Base-by-base conservation (phyloP, 139 green algal species). In the Coccomyxa sp. region DNA sequence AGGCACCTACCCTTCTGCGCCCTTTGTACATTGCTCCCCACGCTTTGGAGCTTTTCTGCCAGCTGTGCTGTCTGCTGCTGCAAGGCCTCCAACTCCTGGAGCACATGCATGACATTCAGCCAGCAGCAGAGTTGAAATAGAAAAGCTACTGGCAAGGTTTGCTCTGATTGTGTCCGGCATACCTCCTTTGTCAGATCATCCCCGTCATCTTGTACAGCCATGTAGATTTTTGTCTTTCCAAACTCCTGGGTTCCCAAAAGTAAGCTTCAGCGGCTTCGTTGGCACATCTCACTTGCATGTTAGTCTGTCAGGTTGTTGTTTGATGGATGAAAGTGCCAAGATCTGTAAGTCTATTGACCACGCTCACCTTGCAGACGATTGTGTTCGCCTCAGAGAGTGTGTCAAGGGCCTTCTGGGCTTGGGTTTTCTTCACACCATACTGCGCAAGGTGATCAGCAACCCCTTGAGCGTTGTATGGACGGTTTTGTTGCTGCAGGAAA, bases 141-240 rank as follows among this genome's bases (percentile, higher is more conserved):
- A 9, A 45, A 60, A 32, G n/a, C 59, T 10, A 23, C n/a, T 79
- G 18, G 13, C 81, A 25, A 23, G 1, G 23, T 59, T 81, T 71
- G 71, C 25, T 27, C 13, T 85, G 59, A 1, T 9, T 81, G 75
- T 45, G 17, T 21, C 21, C 57, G 27, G 51, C 57, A 71, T 17
- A 93, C 92, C 89, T 94, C 91, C 30, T 92, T 91, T 0, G 79
- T 79, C 0, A 95, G 58, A 0, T 90, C 86, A 18, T 84, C 83
- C 1, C 88, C 71, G 13, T 88, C 87, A 4, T 88, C 79, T 79
- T 98, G 94, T 13, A 82, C 74, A 13, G 92, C 87, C 31, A 93
- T 86, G 85, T 95, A 98, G 0, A 98, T 89, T 82, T 95, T 96
- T 25, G 90, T 90, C 82, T 96, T 96, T 11, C 93, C 93, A 88